Evolutionary conservation across 345 rosid species (phyloP).

Genomic region (Rubroshorea leprosula): DNA sequence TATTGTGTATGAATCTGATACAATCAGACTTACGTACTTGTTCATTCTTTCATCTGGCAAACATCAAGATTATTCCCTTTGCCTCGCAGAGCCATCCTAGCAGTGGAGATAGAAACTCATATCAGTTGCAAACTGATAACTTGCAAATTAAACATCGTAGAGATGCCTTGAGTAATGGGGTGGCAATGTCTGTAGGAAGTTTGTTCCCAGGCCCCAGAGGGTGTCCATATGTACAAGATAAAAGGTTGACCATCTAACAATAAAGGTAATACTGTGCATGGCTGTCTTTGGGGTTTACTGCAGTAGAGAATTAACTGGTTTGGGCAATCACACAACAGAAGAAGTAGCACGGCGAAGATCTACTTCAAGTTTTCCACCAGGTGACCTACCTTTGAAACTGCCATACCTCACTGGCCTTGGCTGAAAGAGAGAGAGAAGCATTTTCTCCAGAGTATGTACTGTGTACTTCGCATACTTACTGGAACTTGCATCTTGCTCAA

Average conservation of each 20-base stretch:
- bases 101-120: not conserved
- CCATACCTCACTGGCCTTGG: constrained; percentile 78
- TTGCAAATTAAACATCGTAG: constrained; percentile 9
- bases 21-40: not conserved
- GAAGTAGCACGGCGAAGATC: constrained; percentile 79
- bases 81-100: constrained; percentile 10
- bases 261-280: not conserved
- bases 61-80: constrained; percentile 5
- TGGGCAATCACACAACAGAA: constrained; percentile 48
- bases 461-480: constrained; percentile 87
- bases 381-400: constrained; percentile 70
- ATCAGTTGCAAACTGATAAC: constrained; percentile 12
- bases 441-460: constrained; percentile 75
- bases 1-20: constrained; percentile 26
- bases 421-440: constrained; percentile 68
- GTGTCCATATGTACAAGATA: constrained; percentile 26
- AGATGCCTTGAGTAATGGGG: constrained; percentile 11
- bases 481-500: constrained; percentile 81
- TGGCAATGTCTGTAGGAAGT: constrained; percentile 5
- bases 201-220: constrained; percentile 14
- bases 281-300: constrained; percentile 8
- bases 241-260: constrained; percentile 8
- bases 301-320: not conserved
- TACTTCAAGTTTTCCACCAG: constrained; percentile 45
- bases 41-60: constrained; percentile 8